Percentiles rank a stretch among this genome's conserved stretches.
These are phyloP conservation scores for Neopestalotiopsis rosae DNA, from an alignment of 2,329 filamentous ascomycete species.

Conservation along the genomic window DNA sequence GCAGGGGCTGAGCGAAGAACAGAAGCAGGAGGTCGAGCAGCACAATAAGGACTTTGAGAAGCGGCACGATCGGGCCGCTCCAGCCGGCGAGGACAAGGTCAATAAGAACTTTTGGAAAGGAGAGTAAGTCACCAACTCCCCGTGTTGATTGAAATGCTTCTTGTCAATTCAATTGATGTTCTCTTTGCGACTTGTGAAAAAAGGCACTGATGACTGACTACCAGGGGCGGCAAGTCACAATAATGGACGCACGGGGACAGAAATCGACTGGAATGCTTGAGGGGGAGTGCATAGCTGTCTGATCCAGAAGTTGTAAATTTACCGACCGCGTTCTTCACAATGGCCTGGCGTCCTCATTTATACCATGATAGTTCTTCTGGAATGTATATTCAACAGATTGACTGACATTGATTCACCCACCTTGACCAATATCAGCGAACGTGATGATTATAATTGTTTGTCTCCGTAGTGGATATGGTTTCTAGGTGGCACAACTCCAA, in stretches of 20 bases:
- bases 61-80: slow-evolving; percentile 53
- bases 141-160: no score
- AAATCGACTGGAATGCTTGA: slow-evolving; percentile 34
- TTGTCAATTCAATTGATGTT: neutral
- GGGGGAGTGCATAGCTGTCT: neutral
- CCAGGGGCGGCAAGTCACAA: slow-evolving; percentile 15
- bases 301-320: neutral
- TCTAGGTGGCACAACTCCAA: neutral
- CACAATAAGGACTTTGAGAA: slow-evolving; percentile 64
- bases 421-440: neutral
- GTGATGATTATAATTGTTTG: neutral
- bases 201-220: slow-evolving; percentile 5
- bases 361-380: neutral
- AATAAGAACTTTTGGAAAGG: slow-evolving; percentile 60
- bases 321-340: neutral
- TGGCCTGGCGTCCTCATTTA: neutral
- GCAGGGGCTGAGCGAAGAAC: slow-evolving; percentile 50
- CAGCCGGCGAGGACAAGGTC: slow-evolving; percentile 54
- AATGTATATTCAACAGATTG: neutral
- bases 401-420: neutral
- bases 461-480: neutral
- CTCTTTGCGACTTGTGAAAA: neutral
- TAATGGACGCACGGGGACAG: slow-evolving; percentile 25
- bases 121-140: slow-evolving; percentile 36
- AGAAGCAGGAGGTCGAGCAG: slow-evolving; percentile 60